phyloP scores from a whole-genome alignment of 78 protist species.

The Dictyostelium citrinum region DNA sequence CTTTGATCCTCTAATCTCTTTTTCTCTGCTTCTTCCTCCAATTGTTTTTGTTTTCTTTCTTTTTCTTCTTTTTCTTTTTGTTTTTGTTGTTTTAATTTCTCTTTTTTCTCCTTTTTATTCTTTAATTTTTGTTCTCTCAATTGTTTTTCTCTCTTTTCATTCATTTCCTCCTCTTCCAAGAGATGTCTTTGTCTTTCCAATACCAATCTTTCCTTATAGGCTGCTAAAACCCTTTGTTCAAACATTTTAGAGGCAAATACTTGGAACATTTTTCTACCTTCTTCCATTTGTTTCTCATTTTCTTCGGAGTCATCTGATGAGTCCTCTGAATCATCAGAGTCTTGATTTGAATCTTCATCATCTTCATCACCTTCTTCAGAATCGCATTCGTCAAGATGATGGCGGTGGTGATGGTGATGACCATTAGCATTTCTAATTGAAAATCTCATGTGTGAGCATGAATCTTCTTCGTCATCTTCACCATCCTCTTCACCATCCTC shows the following conservation, averaged over 20 bases:
- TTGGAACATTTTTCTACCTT: constrained; percentile 84
- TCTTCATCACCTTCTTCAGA: constrained; percentile 13
- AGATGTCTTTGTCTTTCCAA: constrained; percentile 66
- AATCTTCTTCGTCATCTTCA: neutral
- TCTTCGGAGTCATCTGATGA: constrained; percentile 44
- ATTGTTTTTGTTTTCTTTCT: constrained; percentile 48
- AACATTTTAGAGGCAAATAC: constrained; percentile 83
- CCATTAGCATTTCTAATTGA: neutral
- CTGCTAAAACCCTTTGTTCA: constrained; percentile 77
- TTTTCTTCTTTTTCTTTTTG: constrained; percentile 33
- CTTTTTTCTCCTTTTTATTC: constrained; percentile 28
- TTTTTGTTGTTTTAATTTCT: constrained; percentile 27
- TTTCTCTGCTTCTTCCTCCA: constrained; percentile 17
- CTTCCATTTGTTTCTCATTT: constrained; percentile 79
- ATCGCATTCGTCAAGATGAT: neutral
- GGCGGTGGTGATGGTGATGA: neutral
- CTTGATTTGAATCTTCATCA: constrained; percentile 31
- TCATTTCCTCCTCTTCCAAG: constrained; percentile 34
- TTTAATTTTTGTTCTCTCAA: constrained; percentile 22
- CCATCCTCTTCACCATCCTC: constrained; percentile 10
- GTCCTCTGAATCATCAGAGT: constrained; percentile 28
- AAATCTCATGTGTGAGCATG: neutral
- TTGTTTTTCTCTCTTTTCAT: constrained; percentile 43
- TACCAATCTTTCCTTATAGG: constrained; percentile 58
- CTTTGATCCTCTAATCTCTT: constrained; percentile 29